A percentile compares a stretch with the other conserved stretches of the same genome.
These are phyloP conservation scores for Venturiaceae sp. DNA, from an alignment of 2,329 filamentous ascomycete genomes.

Conservation along the genomic window DNA sequence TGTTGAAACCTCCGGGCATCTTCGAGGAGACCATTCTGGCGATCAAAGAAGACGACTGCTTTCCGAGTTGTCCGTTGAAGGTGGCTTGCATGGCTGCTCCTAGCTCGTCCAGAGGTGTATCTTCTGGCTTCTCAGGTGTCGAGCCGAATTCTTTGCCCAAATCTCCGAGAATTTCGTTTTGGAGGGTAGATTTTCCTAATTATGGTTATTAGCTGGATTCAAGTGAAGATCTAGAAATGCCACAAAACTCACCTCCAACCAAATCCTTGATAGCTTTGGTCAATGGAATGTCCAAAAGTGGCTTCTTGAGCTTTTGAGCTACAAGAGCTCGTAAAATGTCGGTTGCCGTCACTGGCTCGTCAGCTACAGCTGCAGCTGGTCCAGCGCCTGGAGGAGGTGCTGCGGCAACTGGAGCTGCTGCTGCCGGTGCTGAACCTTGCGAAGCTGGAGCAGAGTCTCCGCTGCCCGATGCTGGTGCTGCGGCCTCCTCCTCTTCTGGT, in stretches of 20 bases:
- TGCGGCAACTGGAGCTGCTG: constrained; percentile 44
- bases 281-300: constrained; percentile 75
- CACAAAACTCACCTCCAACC: constrained; percentile 67
- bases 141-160: constrained; percentile 97
- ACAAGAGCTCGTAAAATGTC: constrained; percentile 85
- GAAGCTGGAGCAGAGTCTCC: constrained; percentile 41
- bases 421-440: constrained; percentile 33
- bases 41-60: constrained; percentile 88
- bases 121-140: constrained; percentile 96
- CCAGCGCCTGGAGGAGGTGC: constrained; percentile 63
- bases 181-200: constrained; percentile 95
- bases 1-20: constrained; percentile 99
- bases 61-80: constrained; percentile 97
- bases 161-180: constrained; percentile 97
- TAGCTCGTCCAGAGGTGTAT: constrained; percentile 90
- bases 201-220: background rate
- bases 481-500: constrained; percentile 73
- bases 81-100: constrained; percentile 93
- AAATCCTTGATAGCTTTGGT: constrained; percentile 98
- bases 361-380: constrained; percentile 76
- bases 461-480: constrained; percentile 44
- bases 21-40: constrained; percentile 95
- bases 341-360: constrained; percentile 77
- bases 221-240: constrained; percentile 3
- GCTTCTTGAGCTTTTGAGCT: constrained; percentile 97